Evolutionary conservation across 2,329 filamentous ascomycete genomes (phyloP).

Genomic region (Cladosporium sp.): DNA sequence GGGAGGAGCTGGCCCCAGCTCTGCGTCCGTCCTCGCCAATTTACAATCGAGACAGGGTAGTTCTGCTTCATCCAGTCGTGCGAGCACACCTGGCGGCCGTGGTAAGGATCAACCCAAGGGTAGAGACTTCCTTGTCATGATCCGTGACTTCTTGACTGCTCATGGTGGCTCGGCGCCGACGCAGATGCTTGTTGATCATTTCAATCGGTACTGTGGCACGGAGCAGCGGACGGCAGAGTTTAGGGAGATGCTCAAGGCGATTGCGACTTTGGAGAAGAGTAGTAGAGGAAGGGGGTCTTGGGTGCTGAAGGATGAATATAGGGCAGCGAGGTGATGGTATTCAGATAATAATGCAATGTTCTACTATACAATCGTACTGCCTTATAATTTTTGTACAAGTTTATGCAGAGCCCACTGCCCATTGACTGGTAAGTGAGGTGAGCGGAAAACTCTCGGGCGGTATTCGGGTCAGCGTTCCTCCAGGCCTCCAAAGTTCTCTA

Average conservation of each 20-base stretch:
- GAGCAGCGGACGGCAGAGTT: slow-evolving; percentile 70
- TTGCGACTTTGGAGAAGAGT: slow-evolving; percentile 65
- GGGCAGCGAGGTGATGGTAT: background rate
- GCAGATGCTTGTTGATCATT: slow-evolving; percentile 85
- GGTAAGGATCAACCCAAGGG: slow-evolving; percentile 30
- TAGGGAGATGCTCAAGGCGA: slow-evolving; percentile 70
- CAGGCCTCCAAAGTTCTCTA: no score
- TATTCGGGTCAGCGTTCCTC: no score
- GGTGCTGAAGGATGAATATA: slow-evolving; percentile 57
- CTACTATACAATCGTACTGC: no score
- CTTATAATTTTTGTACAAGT: no score
- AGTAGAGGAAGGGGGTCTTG: slow-evolving; percentile 50
- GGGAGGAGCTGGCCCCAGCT: slow-evolving; percentile 39
- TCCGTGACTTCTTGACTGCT: slow-evolving; percentile 71
- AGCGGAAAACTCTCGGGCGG: no score
- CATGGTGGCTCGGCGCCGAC: slow-evolving; percentile 77
- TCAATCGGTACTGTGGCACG: slow-evolving; percentile 73
- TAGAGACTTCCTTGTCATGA: slow-evolving; percentile 49
- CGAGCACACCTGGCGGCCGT: slow-evolving; percentile 11
- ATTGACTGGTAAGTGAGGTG: no score
- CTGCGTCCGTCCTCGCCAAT: slow-evolving; percentile 40
- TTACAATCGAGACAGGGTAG: slow-evolving; percentile 38
- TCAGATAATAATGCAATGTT: background rate
- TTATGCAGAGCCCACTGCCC: no score
- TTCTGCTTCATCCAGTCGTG: slow-evolving; percentile 29